Conservation (phyloP, 257 asterid species). For the Solanum pimpinellifolium region DNA sequence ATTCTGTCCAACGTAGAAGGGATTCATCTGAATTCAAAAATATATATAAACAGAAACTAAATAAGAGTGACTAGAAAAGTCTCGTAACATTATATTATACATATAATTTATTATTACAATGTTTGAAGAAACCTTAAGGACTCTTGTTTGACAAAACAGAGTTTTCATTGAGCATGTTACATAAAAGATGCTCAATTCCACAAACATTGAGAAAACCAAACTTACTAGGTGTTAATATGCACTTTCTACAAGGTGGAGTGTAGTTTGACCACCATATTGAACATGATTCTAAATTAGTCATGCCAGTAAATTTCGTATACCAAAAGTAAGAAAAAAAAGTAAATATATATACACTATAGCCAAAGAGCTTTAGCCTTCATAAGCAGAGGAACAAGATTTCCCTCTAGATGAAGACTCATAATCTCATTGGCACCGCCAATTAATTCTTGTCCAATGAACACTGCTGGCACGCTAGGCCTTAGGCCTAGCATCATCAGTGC, state of each 20-base stretch:
- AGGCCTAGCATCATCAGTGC: constrained; percentile 28
- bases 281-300: neutral
- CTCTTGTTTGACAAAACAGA: neutral
- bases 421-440: constrained; percentile 69
- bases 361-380: constrained; percentile 74
- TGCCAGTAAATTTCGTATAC: neutral
- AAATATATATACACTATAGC: neutral
- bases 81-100: neutral
- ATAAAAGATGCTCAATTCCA: neutral
- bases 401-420: constrained; percentile 76
- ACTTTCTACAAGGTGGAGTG: neutral
- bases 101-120: neutral
- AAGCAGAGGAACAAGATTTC: constrained; percentile 53
- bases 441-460: constrained; percentile 48
- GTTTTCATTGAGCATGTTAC: neutral
- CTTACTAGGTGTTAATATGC: neutral
- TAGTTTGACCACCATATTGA: neutral
- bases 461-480: constrained; percentile 40
- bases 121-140: neutral
- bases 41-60: neutral
- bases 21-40: too few relatives aligned
- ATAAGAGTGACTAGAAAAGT: neutral
- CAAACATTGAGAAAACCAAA: neutral
- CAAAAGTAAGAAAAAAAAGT: neutral
- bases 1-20: neutral